Conservation (phyloP, 2,329 filamentous ascomycete genomes). For the Periconia macrospinosa region DNA sequence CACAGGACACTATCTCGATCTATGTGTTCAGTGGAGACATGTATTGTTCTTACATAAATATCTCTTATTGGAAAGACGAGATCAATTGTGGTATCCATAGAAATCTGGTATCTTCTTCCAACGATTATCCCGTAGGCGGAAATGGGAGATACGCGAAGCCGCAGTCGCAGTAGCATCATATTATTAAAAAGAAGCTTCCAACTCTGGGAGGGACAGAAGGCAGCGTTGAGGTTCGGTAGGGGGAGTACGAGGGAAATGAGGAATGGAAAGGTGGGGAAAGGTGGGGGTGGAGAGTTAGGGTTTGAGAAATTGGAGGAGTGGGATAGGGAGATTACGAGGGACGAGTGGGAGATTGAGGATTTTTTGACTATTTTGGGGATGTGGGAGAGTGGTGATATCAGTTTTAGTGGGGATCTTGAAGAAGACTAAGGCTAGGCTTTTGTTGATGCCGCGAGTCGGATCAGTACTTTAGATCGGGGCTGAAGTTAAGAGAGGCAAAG, state of each 20-base stretch:
- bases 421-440: constrained; percentile 40
- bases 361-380: constrained; percentile 42
- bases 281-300: constrained; percentile 31
- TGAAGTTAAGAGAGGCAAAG: constrained; percentile 42
- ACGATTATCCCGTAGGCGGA: too few species aligned
- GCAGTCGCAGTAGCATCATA: too few species aligned
- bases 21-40: too few species aligned
- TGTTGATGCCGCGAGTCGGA: constrained; percentile 47
- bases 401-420: constrained; percentile 28
- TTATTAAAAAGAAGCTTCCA: too few species aligned
- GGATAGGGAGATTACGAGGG: constrained; percentile 26
- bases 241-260: not conserved
- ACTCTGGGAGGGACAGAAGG: constrained; percentile 58
- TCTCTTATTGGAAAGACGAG: too few species aligned
- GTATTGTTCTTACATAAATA: too few species aligned
- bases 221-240: constrained; percentile 41
- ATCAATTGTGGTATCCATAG: too few species aligned
- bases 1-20: too few species aligned
- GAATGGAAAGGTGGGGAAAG: constrained; percentile 16
- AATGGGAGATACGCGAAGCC: too few species aligned
- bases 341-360: constrained; percentile 40
- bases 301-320: constrained; percentile 25
- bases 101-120: too few species aligned
- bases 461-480: constrained; percentile 46
- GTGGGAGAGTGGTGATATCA: constrained; percentile 48